Evolutionary conservation across 192 early-diverging fungal species (phyloP), one percentile per base, ranked within the genome.

Genomic region (Backusella australiensis): DNA sequence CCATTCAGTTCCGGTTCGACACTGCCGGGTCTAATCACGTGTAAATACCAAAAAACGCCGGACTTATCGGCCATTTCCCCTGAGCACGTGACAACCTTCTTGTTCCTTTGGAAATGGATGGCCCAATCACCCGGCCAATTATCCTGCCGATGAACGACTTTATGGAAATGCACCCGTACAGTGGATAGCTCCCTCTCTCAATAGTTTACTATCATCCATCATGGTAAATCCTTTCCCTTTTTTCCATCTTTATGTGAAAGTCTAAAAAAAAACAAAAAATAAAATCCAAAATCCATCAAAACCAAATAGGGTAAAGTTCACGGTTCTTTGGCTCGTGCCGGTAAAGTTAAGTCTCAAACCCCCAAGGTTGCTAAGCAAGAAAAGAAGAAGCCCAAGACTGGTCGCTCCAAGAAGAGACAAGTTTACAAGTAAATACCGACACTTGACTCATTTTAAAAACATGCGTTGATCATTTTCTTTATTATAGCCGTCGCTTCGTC

Each of bases 241-340:
- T 63, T 29, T 23, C 7, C 23, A 26, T 11, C 7, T 59, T 29
- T 29, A 63, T 63, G 23, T 26, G 32, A 32, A 32, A 32, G 32
- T 32, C 32, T 63, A 11, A 63, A 63, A 59, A 11, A 8, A 63
- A 29, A 59, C 23, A 59, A 63, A 63, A 63, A 63, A 32, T 32
- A 32, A 32, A 63, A 63, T 7, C n/a, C 15, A 59, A 59, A 59
- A 59, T 7, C 42, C 42, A 49, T n/a, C 15, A n/a, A 49, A 6
- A 70, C 66, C 32, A 67, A 46, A 79, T 87, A 97, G 97, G 97
- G 96, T 93, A 99, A 99, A 94, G 97, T 99, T 85, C 97, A 99
- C 93, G 97, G 97, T 90, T 97, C 96, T 81, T 93, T 99, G 85
- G 95, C 98, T 90, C 97, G 98, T 98, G 98, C 98, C 90, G 98